These are phyloP conservation scores for Alternaria conjuncta DNA, from an alignment of 2,329 filamentous ascomycete genomes.

Conservation along the genomic window DNA sequence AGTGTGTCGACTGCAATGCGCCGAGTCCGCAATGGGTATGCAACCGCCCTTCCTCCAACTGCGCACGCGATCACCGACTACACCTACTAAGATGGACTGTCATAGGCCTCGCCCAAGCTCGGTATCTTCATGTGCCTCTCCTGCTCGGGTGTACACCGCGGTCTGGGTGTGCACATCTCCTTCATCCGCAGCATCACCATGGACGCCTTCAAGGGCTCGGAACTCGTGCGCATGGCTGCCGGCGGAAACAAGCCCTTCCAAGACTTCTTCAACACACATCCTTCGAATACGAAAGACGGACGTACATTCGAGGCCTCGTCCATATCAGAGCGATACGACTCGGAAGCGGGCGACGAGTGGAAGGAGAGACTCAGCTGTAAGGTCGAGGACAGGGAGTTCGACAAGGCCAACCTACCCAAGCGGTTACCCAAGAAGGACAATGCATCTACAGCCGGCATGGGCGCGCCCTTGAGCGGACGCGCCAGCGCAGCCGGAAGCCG, in stretches of 20 bases:
- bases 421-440: slow-evolving; percentile 44
- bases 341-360: slow-evolving; percentile 91
- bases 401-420: slow-evolving; percentile 69
- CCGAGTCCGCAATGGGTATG: slow-evolving; percentile 96
- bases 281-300: slow-evolving; percentile 53
- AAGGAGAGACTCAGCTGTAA: slow-evolving; percentile 88
- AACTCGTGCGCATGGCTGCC: slow-evolving; percentile 91
- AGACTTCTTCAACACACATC: slow-evolving; percentile 75
- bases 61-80: slow-evolving; percentile 8
- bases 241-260: slow-evolving; percentile 91
- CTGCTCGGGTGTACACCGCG: slow-evolving; percentile 93
- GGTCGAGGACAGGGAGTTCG: slow-evolving; percentile 86
- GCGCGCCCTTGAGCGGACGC: slow-evolving; percentile 41
- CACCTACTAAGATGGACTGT: slow-evolving; percentile 24
- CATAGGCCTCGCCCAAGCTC: slow-evolving; percentile 83
- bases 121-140: slow-evolving; percentile 98
- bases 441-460: slow-evolving; percentile 26
- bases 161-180: slow-evolving; percentile 95
- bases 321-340: slow-evolving; percentile 88
- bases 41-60: slow-evolving; percentile 10
- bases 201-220: slow-evolving; percentile 94
- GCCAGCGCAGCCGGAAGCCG: slow-evolving; percentile 46
- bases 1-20: slow-evolving; percentile 93
- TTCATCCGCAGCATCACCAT: slow-evolving; percentile 98
- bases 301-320: slow-evolving; percentile 81